A percentile compares a stretch with the other conserved stretches of the same genome.
phyloP scores from a whole-genome alignment of 495 filamentous ascomycete species.

The Penicillium alfredii region DNA sequence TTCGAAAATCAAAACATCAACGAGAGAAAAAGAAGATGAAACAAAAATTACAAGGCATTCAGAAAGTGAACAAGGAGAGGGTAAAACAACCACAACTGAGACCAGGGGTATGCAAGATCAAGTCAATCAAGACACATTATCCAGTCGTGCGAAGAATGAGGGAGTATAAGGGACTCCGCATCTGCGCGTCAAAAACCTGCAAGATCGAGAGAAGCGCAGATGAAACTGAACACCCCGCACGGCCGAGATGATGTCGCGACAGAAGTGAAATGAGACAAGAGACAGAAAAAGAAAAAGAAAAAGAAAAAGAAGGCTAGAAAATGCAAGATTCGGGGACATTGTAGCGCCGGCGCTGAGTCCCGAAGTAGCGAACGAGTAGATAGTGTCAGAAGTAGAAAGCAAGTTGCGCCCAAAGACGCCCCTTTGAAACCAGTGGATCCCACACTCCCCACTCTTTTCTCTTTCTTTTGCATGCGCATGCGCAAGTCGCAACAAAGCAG shows the following conservation, averaged over 20 bases:
- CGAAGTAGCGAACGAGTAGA: constrained; percentile 3
- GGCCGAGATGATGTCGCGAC: too few relatives aligned
- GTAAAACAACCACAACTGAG: constrained; percentile 10
- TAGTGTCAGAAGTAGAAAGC: too few relatives aligned
- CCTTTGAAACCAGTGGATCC: too few relatives aligned
- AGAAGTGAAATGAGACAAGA: constrained; percentile 6
- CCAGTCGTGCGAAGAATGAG: constrained; percentile 11
- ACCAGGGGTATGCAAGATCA: constrained; percentile 15
- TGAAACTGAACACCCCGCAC: constrained; percentile 14
- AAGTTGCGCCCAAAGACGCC: too few relatives aligned
- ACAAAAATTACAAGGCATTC: constrained; percentile 11
- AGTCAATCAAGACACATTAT: constrained; percentile 7
- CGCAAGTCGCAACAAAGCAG: too few relatives aligned
- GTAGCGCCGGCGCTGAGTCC: constrained; percentile 6
- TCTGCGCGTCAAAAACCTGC: constrained; percentile 15
- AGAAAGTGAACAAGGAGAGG: constrained; percentile 3
- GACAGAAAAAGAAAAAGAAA: constrained; percentile 1
- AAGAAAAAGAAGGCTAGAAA: constrained; percentile 12
- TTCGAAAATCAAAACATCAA: constrained; percentile 21
- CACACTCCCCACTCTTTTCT: too few relatives aligned
- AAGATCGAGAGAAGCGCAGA: constrained; percentile 7
- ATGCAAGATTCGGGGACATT: neutral
- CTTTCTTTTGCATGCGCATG: too few relatives aligned
- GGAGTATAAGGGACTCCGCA: constrained; percentile 16
- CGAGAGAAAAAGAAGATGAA: constrained; percentile 12